Evolutionary conservation across 345 rosid species (phyloP).

Genomic region (Nasturtium officinale): DNA sequence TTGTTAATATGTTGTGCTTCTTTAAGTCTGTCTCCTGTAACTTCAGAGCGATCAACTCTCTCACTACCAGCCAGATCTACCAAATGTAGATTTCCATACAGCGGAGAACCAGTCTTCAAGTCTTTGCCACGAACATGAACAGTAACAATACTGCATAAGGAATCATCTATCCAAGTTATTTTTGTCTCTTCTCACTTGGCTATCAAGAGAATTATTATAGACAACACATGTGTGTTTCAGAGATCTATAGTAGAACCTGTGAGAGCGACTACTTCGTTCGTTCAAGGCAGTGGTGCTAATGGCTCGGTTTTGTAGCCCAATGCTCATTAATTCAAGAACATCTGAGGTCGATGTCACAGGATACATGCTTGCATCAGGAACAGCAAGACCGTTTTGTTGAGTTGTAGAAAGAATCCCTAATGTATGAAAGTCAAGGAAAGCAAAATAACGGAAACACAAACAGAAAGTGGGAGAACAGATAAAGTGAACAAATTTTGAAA

Average conservation of each 20-base stretch:
- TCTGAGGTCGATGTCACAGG: constrained; percentile 71
- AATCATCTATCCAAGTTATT: constrained; percentile 21
- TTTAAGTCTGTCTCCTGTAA: constrained; percentile 85
- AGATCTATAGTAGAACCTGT: constrained; percentile 57
- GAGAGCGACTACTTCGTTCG: constrained; percentile 85
- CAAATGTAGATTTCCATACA: constrained; percentile 80
- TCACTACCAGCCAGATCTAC: constrained; percentile 99
- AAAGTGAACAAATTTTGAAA: background rate
- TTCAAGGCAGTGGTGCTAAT: constrained; percentile 84
- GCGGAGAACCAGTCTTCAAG: constrained; percentile 56
- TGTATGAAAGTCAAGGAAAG: constrained; percentile 70
- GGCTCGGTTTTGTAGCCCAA: constrained; percentile 75
- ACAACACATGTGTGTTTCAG: constrained; percentile 11
- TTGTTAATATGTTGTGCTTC: constrained; percentile 93
- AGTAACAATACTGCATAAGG: constrained; percentile 66
- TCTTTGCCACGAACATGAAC: constrained; percentile 83
- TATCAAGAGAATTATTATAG: background rate
- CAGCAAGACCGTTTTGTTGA: constrained; percentile 76
- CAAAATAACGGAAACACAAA: constrained; percentile 31
- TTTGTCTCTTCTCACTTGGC: background rate
- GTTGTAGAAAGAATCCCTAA: constrained; percentile 65
- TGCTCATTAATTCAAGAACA: constrained; percentile 72
- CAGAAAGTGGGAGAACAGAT: background rate
- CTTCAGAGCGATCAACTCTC: constrained; percentile 90
- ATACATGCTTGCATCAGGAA: constrained; percentile 85